Base-by-base conservation (phyloP, 1,284 basidiomycete species). In the Amylostereum chailletii region DNA sequence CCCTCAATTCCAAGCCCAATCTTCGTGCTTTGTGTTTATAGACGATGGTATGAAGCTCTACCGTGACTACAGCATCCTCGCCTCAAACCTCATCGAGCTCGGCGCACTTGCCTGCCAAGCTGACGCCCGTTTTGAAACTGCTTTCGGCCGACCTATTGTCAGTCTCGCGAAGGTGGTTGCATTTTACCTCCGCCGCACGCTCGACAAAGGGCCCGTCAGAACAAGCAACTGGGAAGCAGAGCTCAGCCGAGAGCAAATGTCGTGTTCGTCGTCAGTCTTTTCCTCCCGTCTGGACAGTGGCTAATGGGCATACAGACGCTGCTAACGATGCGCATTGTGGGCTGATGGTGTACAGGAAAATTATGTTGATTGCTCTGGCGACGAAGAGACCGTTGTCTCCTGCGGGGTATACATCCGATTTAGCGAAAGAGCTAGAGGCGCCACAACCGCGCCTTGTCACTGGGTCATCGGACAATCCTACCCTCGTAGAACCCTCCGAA, bases 1-100 rank as follows among this genome's bases (percentile, higher is more conserved):
- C 11, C 1, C 4, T 1, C n/a, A 3, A 37, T 34, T 9, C 5
- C 34, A 11, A 49, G 8, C 6, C 26, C 11, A 4, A 34, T 54
- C 10, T 56, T 38, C 2, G 1, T 26, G 36, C 2, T 11, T 26
- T 34, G 5, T 42, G 33, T 42, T 51, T 2, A n/a, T 50, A 83
- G 81, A 75, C 46, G 82, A 85, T 37, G 82, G 78, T 5, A 67
- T 69, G 55, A 84, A 83, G 55, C 67, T 84, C 3, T 77, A 74
- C 54, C 64, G 70, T 27, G 81, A 84, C 58, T 83, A 72, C 55
- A 78, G 76, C n/a, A 69, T 85, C 49, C 60, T 68, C 34, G 63
- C 74, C 5, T 62, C 65, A 27, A 72, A 71, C 41, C 70, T 82
- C 2, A 70, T 83, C 7, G 81, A 84, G 53, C 76, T 84, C 2